These are phyloP conservation scores for Termitomyces eurrhizus DNA, from an alignment of 768 basidiomycete genomes.

Conservation along the genomic window DNA sequence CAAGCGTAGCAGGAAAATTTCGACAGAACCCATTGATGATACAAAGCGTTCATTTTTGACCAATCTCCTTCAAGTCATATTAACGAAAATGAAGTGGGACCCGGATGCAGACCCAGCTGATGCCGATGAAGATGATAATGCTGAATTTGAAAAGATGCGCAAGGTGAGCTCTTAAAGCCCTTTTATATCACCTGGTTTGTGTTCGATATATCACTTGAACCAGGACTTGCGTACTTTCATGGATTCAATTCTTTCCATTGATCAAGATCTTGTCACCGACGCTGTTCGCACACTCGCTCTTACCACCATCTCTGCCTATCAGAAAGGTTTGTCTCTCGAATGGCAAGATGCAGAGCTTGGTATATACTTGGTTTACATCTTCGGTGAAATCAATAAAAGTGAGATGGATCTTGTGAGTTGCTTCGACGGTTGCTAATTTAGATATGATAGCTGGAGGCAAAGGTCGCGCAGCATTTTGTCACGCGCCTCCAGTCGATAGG, in stretches of 20 bases:
- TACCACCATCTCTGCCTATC: slow-evolving; percentile 69
- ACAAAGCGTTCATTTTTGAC: slow-evolving; percentile 72
- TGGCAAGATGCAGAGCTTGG: slow-evolving; percentile 96
- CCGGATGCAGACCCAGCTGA: slow-evolving; percentile 75
- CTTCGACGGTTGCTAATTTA: background rate
- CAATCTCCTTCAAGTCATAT: slow-evolving; percentile 70
- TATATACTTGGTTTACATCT: slow-evolving; percentile 90
- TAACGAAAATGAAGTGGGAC: slow-evolving; percentile 91
- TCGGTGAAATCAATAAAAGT: slow-evolving; percentile 93
- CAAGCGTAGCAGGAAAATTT: slow-evolving; percentile 66
- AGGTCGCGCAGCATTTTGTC: slow-evolving; percentile 84
- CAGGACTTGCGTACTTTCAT: slow-evolving; percentile 84
- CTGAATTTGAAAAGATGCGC: slow-evolving; percentile 80
- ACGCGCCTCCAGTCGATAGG: slow-evolving; percentile 63
- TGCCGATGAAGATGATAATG: slow-evolving; percentile 83
- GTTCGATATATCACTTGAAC: background rate
- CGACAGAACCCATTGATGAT: slow-evolving; percentile 59
- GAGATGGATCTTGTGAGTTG: slow-evolving; percentile 19
- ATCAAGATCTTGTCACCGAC: slow-evolving; percentile 79
- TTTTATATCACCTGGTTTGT: background rate
- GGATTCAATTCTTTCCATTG: slow-evolving; percentile 84
- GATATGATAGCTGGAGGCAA: slow-evolving; percentile 56
- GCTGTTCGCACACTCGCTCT: slow-evolving; percentile 71
- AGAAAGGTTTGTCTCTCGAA: slow-evolving; percentile 57
- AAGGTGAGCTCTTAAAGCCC: slow-evolving; percentile 45